These are phyloP conservation scores for Vitis rotundifolia DNA, from an alignment of 164 flowering plant genomes.

Conservation along the genomic window DNA sequence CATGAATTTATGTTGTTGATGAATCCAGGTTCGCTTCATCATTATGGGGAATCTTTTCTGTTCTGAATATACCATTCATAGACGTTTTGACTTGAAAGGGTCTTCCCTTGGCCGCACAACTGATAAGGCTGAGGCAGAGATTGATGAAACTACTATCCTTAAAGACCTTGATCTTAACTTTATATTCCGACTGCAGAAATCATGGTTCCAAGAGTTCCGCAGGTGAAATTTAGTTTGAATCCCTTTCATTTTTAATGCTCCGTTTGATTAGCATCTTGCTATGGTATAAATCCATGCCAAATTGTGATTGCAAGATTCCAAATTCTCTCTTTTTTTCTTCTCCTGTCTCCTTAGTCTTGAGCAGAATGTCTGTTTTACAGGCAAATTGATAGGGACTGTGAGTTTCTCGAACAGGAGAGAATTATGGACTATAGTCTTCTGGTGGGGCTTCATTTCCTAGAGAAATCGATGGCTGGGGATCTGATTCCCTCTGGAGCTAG, in stretches of 20 bases:
- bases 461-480: conserved; percentile 35
- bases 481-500: conserved; percentile 40
- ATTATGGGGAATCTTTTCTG: conserved; percentile 85
- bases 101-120: conserved; percentile 79
- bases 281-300: too few species aligned
- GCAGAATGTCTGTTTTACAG: conserved; percentile 25
- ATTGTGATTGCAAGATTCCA: not conserved
- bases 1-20: conserved; percentile 1
- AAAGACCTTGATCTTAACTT: conserved; percentile 85
- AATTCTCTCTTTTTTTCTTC: not conserved
- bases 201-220: conserved; percentile 75
- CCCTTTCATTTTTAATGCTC: not conserved
- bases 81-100: conserved; percentile 79
- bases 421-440: conserved; percentile 85
- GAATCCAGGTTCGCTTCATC: conserved; percentile 63
- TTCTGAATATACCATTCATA: conserved; percentile 61
- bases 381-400: conserved; percentile 83
- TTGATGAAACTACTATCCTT: conserved; percentile 67
- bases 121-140: conserved; percentile 64
- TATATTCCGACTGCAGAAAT: conserved; percentile 55
- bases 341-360: not conserved
- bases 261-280: not conserved
- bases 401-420: conserved; percentile 76
- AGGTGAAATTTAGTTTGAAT: conserved; percentile 35
- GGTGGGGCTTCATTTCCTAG: conserved; percentile 79